Conservation (phyloP, 768 basidiomycete genomes). For the Xerocomus brunneocitrinus region DNA sequence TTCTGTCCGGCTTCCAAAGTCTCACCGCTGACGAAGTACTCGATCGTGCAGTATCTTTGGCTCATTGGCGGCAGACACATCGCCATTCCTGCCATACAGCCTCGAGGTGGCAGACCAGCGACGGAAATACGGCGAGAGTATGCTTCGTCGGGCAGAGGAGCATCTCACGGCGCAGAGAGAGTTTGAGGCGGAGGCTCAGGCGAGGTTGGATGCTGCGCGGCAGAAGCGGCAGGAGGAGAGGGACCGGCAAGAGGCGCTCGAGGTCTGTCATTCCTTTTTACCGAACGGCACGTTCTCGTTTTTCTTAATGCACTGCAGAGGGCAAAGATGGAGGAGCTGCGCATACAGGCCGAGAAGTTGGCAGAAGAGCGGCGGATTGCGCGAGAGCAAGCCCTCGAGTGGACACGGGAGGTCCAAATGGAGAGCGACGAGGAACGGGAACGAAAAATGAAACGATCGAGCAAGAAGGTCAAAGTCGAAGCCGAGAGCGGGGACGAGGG, state of each 20-base stretch:
- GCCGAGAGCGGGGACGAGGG: slow-evolving; percentile 51
- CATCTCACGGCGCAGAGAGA: slow-evolving; percentile 70
- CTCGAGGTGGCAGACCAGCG: slow-evolving; percentile 87
- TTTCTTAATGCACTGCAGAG: slow-evolving; percentile 36
- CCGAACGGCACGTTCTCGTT: background rate
- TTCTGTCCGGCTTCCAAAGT: background rate
- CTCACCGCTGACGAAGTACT: background rate
- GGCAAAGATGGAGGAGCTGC: slow-evolving; percentile 57
- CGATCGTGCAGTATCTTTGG: slow-evolving; percentile 62
- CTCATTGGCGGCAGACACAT: slow-evolving; percentile 71
- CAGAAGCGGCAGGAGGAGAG: slow-evolving; percentile 77
- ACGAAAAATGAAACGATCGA: slow-evolving; percentile 51
- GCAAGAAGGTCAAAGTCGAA: slow-evolving; percentile 50
- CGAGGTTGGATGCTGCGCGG: slow-evolving; percentile 72
- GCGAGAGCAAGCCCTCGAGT: slow-evolving; percentile 74
- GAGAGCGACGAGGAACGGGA: slow-evolving; percentile 80
- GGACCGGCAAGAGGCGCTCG: slow-evolving; percentile 55
- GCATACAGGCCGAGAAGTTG: slow-evolving; percentile 70
- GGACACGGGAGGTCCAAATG: slow-evolving; percentile 64
- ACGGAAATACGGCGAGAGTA: slow-evolving; percentile 81
- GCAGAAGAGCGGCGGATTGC: slow-evolving; percentile 73
- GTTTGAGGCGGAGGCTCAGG: slow-evolving; percentile 65
- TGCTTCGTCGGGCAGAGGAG: slow-evolving; percentile 77
- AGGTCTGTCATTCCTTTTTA: slow-evolving; percentile 43
- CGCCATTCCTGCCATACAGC: slow-evolving; percentile 72